Base-by-base conservation (phyloP, 257 asterid genomes). In the Orobanche coerulescens region DNA sequence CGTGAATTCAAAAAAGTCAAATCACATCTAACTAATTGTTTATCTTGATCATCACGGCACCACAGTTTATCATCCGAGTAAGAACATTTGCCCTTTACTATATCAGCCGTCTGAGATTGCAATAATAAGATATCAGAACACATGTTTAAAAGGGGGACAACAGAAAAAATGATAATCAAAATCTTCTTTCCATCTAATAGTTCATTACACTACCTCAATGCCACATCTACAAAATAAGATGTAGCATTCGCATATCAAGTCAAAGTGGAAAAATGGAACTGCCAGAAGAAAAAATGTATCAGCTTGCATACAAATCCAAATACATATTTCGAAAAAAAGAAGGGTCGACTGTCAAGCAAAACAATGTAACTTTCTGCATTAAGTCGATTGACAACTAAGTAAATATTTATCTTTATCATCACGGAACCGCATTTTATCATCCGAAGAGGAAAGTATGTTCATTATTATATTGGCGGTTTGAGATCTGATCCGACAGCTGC, bases 391-490 rank as follows among this genome's bases (percentile, higher is more conserved):
- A 64, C 68, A 69, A 70, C 74, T 72, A 66, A 30, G 49, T 51
- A 75, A 49, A 26, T 68, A 73, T 46, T 73, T 75, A 40, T 42
- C 62, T 59, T 33, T 50, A 53, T 72, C 75, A 72, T 68, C 74
- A 58, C 68, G 47, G 40, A 56, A 58, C 83, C 76, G 54, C 70
- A 62, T 36, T 53, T 75, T 75, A 67, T 74, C 84, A 34, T 76
- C 81, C 52, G 20, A 69, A 61, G 69, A 56, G 73, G 71, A 20
- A 70, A 60, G 42, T 72, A 70, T 70, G 56, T 78, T 77, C 69
- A 77, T 82, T 44, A 75, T 71, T 48, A 70, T 42, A 64, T 81
- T 89, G 67, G 80, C 71, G 51, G 73, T 73, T 95, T 91, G 87
- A 58, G 69, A 75, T 61, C 66, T n/a, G n/a, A n/a, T n/a, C n/a